These are phyloP conservation scores for Neopestalotiopsis sp. DNA, from an alignment of 2,329 filamentous ascomycete genomes.

Conservation along the genomic window DNA sequence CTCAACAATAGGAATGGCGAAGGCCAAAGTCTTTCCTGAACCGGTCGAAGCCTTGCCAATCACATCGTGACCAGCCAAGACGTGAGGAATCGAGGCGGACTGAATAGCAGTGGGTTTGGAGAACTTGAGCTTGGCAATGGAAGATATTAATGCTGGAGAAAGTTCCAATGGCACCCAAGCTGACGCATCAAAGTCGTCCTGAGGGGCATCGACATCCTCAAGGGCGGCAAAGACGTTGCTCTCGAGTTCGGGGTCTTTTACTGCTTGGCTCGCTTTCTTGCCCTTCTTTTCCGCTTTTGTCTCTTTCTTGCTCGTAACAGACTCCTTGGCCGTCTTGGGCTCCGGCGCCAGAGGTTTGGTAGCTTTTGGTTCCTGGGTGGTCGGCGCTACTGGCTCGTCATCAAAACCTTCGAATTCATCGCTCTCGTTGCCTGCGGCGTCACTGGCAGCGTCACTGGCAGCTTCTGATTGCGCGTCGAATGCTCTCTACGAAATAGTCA, in stretches of 20 bases:
- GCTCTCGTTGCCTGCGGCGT: constrained; percentile 56
- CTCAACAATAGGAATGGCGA: constrained; percentile 92
- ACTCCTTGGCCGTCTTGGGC: constrained; percentile 29
- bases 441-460: constrained; percentile 25
- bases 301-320: constrained; percentile 38
- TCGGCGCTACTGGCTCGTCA: constrained; percentile 47
- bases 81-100: constrained; percentile 77
- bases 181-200: constrained; percentile 73
- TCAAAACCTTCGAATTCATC: constrained; percentile 72
- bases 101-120: constrained; percentile 84
- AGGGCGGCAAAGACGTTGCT: constrained; percentile 62
- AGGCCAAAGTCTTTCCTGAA: constrained; percentile 95
- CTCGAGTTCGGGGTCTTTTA: constrained; percentile 47
- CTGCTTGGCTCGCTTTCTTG: constrained; percentile 40
- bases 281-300: constrained; percentile 29
- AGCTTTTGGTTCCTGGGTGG: constrained; percentile 36
- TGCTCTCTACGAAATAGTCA: constrained; percentile 33
- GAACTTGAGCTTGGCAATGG: constrained; percentile 82
- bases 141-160: constrained; percentile 72
- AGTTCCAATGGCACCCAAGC: constrained; percentile 80
- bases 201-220: constrained; percentile 56
- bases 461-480: constrained; percentile 25
- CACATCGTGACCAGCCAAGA: constrained; percentile 84
- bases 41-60: constrained; percentile 96
- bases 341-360: constrained; percentile 24